phyloP scores from a whole-genome alignment of 2,329 filamentous ascomycete species.

The Leptographium galeiforme region DNA sequence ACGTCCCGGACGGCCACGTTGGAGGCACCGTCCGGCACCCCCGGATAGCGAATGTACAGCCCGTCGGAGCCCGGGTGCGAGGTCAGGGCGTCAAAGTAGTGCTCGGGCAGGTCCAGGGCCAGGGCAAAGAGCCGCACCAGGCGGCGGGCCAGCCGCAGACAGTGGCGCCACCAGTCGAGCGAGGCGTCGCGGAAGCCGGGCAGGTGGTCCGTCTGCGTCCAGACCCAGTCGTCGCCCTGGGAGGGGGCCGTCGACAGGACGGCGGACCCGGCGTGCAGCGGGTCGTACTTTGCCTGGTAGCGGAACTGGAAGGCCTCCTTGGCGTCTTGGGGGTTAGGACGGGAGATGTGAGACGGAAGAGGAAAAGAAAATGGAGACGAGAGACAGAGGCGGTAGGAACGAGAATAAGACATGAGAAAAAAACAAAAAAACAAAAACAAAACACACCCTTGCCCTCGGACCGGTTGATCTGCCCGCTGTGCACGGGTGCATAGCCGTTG shows the following conservation, averaged over 20 bases:
- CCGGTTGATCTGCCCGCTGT: conserved; percentile 11
- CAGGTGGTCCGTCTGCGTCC: conserved; percentile 13
- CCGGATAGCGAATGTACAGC: conserved; percentile 15
- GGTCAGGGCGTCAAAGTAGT: conserved; percentile 26
- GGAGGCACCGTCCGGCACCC: conserved; percentile 9
- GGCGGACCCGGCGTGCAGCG: conserved; percentile 3
- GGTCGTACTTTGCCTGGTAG: conserved; percentile 13
- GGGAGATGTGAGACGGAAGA: too few species aligned
- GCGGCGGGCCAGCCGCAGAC: conserved; percentile 11
- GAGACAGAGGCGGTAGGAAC: background rate
- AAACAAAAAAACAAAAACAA: background rate
- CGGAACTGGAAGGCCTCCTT: conserved; percentile 15
- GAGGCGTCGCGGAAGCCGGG: conserved; percentile 12
- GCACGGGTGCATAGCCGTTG: conserved; percentile 11
- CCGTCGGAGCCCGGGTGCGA: conserved; percentile 19
- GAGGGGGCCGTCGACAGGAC: background rate
- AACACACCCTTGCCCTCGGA: conserved; percentile 7
- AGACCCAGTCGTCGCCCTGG: conserved; percentile 13
- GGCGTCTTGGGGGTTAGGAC: conserved; percentile 3
- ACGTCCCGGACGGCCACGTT: conserved; percentile 16
- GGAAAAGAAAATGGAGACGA: background rate
- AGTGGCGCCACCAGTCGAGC: conserved; percentile 13
- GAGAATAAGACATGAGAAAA: background rate
- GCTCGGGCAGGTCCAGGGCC: conserved; percentile 11
- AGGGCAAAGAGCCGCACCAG: conserved; percentile 13